Evolutionary conservation across 2,329 filamentous ascomycete species (phyloP).

Genomic region (Aspergillus pseudoviridinutans): DNA sequence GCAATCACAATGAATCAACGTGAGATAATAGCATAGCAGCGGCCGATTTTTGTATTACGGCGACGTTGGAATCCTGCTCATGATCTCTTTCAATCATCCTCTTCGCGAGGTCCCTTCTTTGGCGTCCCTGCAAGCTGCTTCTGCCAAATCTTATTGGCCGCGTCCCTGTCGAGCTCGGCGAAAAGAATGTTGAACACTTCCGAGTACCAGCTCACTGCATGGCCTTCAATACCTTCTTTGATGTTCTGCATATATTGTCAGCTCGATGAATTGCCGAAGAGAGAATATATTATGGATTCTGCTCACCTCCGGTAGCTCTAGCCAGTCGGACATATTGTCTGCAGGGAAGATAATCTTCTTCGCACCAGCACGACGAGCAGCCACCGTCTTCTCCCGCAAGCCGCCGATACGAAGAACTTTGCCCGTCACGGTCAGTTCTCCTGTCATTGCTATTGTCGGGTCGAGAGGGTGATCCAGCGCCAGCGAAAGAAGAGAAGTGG

Average conservation of each 20-base stretch:
- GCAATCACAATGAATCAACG: conserved; percentile 12
- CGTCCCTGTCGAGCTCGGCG: conserved; percentile 67
- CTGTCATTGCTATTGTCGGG: conserved; percentile 94
- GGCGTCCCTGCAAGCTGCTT: conserved; percentile 56
- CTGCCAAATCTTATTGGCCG: conserved; percentile 71
- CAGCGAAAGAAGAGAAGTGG: conserved; percentile 83
- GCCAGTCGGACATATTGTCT: conserved; percentile 95
- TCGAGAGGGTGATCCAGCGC: conserved; percentile 74
- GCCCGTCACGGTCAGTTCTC: conserved; percentile 91
- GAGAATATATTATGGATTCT: conserved; percentile 1
- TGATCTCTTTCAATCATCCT: conserved; percentile 21
- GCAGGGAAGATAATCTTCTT: conserved; percentile 91
- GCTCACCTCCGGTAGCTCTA: conserved; percentile 91
- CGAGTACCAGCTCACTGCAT: conserved; percentile 85
- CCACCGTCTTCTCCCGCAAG: conserved; percentile 93
- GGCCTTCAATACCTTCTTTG: conserved; percentile 91
- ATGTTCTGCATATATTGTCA: conserved; percentile 67
- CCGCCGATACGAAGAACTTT: conserved; percentile 95
- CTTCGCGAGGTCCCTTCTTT: conserved; percentile 43
- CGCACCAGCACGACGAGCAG: conserved; percentile 84
- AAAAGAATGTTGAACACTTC: conserved; percentile 94
- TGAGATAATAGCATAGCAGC: conserved; percentile 7
- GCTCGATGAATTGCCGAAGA: conserved; percentile 6
- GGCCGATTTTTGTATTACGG: conserved; percentile 16
- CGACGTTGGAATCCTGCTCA: conserved; percentile 1